Conservation (phyloP, 2,329 filamentous ascomycete species). For the Cladosporium velox region DNA sequence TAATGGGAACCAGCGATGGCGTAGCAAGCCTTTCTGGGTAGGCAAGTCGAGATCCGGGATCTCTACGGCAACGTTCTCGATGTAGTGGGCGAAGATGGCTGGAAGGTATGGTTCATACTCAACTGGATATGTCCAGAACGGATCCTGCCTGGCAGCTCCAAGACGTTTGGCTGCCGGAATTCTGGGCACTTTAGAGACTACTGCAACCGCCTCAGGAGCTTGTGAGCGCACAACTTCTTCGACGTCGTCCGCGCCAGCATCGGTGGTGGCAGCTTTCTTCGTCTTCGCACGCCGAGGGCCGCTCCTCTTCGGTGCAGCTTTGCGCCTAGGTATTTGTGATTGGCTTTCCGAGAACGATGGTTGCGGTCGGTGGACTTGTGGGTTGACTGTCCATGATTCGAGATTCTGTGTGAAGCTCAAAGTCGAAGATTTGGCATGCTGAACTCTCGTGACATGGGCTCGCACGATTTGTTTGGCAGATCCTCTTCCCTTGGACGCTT, state of each 20-base stretch:
- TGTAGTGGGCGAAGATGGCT: slow-evolving; percentile 27
- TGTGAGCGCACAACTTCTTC: slow-evolving; percentile 3
- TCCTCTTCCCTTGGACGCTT: slow-evolving; percentile 27
- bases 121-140: slow-evolving; percentile 27
- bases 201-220: neutral
- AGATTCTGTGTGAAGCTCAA: slow-evolving; percentile 23
- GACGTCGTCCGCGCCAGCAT: neutral
- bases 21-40: slow-evolving; percentile 38
- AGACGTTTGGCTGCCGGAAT: slow-evolving; percentile 13
- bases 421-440: slow-evolving; percentile 25
- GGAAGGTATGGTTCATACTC: slow-evolving; percentile 26
- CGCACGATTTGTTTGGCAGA: slow-evolving; percentile 26
- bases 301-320: neutral
- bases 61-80: slow-evolving; percentile 42
- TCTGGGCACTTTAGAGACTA: neutral
- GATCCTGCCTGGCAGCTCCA: slow-evolving; percentile 21
- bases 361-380: slow-evolving; percentile 21
- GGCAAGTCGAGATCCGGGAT: slow-evolving; percentile 45
- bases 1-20: slow-evolving; percentile 43
- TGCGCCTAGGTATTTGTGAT: neutral
- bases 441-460: slow-evolving; percentile 28
- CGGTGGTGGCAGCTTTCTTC: neutral
- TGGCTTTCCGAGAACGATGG: neutral
- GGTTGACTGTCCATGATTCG: slow-evolving; percentile 27
- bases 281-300: neutral